Conservation (phyloP, 306 rosid genomes). For the Styphnolobium japonicum region DNA sequence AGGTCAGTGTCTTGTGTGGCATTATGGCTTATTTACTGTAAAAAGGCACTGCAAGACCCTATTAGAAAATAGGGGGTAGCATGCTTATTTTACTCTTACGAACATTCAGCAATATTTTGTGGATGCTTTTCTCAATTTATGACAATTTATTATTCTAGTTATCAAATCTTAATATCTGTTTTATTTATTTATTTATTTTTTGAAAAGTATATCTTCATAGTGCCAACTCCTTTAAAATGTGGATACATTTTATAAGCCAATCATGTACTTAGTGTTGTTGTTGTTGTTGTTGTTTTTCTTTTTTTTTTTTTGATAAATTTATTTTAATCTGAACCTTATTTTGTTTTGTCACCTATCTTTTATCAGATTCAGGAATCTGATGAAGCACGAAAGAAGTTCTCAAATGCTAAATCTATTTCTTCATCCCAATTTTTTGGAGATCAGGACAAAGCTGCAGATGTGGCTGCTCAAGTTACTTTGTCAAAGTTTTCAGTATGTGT, state of each 20-base stretch:
- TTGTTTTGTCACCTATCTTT: background rate
- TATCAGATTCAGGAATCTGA: conserved; percentile 70
- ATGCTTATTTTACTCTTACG: background rate
- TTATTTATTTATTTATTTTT: background rate
- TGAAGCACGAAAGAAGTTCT: conserved; percentile 90
- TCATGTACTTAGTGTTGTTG: background rate
- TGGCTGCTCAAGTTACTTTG: conserved; percentile 63
- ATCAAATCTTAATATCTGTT: background rate
- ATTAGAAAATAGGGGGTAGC: background rate
- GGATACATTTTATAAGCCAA: background rate
- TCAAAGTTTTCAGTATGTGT: conserved; percentile 77
- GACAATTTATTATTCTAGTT: background rate
- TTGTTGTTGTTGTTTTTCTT: too few species aligned
- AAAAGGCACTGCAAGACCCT: background rate
- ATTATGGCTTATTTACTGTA: background rate
- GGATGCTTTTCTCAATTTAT: background rate
- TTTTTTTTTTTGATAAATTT: background rate
- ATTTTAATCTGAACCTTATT: background rate
- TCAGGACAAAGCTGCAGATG: conserved; percentile 59
- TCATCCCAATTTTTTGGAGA: conserved; percentile 92
- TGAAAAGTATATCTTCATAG: background rate
- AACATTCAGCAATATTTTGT: background rate
- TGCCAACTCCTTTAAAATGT: background rate
- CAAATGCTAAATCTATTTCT: conserved; percentile 92
- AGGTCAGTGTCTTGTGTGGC: background rate